Evolutionary conservation across 352 stramenopile genomes (phyloP).

Genomic region (Globisporangium radiosum): DNA sequence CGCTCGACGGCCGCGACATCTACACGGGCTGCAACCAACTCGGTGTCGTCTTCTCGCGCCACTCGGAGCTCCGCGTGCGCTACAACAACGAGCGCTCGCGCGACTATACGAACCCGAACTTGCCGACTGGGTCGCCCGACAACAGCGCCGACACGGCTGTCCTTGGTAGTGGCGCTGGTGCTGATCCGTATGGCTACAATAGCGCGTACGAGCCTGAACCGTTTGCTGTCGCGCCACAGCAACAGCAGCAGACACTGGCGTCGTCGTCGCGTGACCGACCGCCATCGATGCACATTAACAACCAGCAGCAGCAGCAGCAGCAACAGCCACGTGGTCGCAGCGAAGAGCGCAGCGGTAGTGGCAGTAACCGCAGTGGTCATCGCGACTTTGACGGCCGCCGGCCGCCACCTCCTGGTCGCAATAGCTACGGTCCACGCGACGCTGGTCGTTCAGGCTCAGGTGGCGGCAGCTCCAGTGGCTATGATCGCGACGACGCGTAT

Average conservation of each 20-base stretch:
- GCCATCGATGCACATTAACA: neutral
- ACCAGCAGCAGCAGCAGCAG: neutral
- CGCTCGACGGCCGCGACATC: constrained; percentile 75
- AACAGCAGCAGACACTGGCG: neutral
- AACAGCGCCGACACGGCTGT: neutral
- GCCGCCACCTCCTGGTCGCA: neutral
- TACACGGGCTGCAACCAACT: constrained; percentile 85
- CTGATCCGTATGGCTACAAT: neutral
- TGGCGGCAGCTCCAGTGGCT: neutral
- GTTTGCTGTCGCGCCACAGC: neutral
- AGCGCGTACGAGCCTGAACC: neutral
- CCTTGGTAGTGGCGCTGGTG: neutral
- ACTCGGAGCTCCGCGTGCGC: constrained; percentile 59
- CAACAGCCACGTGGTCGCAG: neutral
- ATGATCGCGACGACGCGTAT: constrained; percentile 15
- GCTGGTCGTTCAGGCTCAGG: neutral
- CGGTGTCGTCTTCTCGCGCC: constrained; percentile 70
- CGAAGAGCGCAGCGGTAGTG: too few relatives aligned
- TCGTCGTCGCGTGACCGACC: too few relatives aligned
- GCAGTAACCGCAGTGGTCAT: neutral
- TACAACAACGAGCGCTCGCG: constrained; percentile 73
- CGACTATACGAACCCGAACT: constrained; percentile 70
- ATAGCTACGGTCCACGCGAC: constrained; percentile 6
- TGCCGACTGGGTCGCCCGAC: constrained; percentile 32
- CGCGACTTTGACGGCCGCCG: neutral